Evolutionary conservation across 1,284 basidiomycete species (phyloP), one percentile per base, ranked within the genome.

Genomic region (Irpex sp.): DNA sequence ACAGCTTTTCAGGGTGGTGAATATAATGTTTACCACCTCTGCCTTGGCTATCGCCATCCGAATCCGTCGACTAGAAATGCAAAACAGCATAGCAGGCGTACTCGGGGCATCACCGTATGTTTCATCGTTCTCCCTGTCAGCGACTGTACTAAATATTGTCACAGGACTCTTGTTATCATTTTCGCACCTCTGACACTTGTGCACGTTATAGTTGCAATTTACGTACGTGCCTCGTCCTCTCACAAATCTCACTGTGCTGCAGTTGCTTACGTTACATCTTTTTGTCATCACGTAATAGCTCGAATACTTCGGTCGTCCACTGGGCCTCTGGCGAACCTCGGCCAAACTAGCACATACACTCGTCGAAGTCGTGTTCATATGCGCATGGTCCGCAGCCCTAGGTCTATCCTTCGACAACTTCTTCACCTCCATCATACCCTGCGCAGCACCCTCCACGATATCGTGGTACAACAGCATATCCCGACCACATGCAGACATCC

Each of bases 361-460:
- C 51, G 81, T 85, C 55, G 93, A 95, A 78, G 89, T 95, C 49
- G 79, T 94, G 58, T 95, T 95, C 72, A 94, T 97, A 65, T 95
- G 92, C 75, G 85, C 92, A 19, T 97, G 94, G 94, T 93, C 92
- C 63, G 91, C 93, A n/a, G 88, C 92, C 36, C 82, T 97, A 53
- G 90, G 92, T 11, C 86, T 96, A 58, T 87, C 86, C 63, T 93
- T 96, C 74, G 93, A 97, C 80, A 94, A 96, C 72, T 94, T 90
- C 76, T 94, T 95, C 76, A 95, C 94, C 3, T 93, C 93, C 35
- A 78, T 87, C 33, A 84, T 96, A 61, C 87, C 90, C 39, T 97
- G 94, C 70, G 82, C 88, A 0, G 79, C 86, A 1, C 66, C 75
- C 4, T 81, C 82, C 31, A 88, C 80, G 17, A 59, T 56, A 47